Percentiles rank a stretch among this genome's conserved stretches.
These are phyloP conservation scores for Citeromyces hawaiiensis DNA, from an alignment of 1,139 yeast genomes.

Conservation along the genomic window DNA sequence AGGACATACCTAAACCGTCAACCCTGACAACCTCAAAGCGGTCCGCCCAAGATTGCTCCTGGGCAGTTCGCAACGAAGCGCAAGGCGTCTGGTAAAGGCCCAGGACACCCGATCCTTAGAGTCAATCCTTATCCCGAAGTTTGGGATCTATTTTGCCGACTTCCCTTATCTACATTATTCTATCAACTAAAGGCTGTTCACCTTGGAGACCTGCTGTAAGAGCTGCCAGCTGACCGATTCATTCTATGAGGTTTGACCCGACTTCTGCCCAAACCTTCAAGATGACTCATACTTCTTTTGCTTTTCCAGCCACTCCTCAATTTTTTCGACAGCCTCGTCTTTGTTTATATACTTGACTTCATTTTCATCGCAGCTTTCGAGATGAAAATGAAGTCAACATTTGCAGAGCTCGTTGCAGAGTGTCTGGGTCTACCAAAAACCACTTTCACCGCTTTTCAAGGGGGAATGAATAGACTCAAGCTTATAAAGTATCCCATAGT, in stretches of 20 bases:
- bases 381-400: slow-evolving; percentile 15
- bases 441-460: slow-evolving; percentile 33
- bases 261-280: too few species aligned
- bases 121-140: too few species aligned
- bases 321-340: slow-evolving; percentile 20
- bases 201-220: too few species aligned
- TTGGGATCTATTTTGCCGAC: too few species aligned
- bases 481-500: slow-evolving; percentile 37
- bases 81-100: too few species aligned
- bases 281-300: too few species aligned
- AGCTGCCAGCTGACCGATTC: too few species aligned
- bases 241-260: too few species aligned
- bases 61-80: not conserved
- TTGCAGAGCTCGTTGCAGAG: slow-evolving; percentile 37
- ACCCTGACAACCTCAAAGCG: slow-evolving; percentile 14
- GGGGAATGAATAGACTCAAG: slow-evolving; percentile 42
- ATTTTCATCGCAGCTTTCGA: slow-evolving; percentile 13
- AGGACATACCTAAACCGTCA: slow-evolving; percentile 15
- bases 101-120: too few species aligned
- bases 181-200: too few species aligned
- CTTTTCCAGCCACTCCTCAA: slow-evolving; percentile 25
- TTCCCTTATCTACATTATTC: too few species aligned
- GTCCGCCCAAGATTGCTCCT: slow-evolving; percentile 1
- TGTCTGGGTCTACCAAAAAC: slow-evolving; percentile 33
- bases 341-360: slow-evolving; percentile 16